phyloP scores from a whole-genome alignment of 495 filamentous ascomycete species.

The Daldinia vernicosa region DNA sequence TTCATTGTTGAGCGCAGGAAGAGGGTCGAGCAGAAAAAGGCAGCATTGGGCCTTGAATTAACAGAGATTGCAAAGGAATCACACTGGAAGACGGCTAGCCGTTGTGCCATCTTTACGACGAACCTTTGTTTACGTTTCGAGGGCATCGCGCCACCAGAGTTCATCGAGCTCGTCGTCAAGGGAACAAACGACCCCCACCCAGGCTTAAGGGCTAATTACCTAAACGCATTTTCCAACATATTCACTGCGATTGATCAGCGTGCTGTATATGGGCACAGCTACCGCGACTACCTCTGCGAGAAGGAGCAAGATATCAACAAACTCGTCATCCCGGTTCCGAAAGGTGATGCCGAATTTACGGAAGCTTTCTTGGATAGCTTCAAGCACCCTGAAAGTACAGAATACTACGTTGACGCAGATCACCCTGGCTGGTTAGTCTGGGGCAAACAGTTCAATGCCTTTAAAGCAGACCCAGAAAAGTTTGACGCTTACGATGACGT shows the following conservation, averaged over 20 bases:
- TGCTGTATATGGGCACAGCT: conserved; percentile 84
- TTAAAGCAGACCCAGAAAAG: conserved; percentile 70
- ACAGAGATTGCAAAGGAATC: conserved; percentile 77
- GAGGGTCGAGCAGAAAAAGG: conserved; percentile 83
- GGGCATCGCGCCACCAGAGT: conserved; percentile 77
- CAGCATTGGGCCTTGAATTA: conserved; percentile 79
- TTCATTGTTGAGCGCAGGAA: conserved; percentile 76
- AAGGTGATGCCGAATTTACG: conserved; percentile 80
- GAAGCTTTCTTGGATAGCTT: conserved; percentile 79
- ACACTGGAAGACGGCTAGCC: conserved; percentile 95
- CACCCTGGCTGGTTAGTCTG: conserved; percentile 98
- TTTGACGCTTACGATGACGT: conserved; percentile 84
- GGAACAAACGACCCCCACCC: conserved; percentile 93
- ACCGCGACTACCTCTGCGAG: conserved; percentile 83
- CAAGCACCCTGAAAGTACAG: conserved; percentile 72
- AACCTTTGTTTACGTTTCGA: conserved; percentile 91
- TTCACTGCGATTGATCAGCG: conserved; percentile 87
- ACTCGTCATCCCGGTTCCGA: conserved; percentile 73
- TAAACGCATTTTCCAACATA: conserved; percentile 77
- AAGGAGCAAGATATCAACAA: conserved; percentile 78
- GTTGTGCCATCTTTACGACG: conserved; percentile 86
- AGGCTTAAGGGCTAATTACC: conserved; percentile 80
- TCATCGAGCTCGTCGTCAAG: conserved; percentile 83
- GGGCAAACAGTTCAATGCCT: conserved; percentile 83
- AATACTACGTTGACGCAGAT: conserved; percentile 91